Percentiles rank a stretch among this genome's conserved stretches.
Evolutionary conservation across 257 asterid genomes (phyloP).

Genomic region (Rauvolfia tetraphylla): DNA sequence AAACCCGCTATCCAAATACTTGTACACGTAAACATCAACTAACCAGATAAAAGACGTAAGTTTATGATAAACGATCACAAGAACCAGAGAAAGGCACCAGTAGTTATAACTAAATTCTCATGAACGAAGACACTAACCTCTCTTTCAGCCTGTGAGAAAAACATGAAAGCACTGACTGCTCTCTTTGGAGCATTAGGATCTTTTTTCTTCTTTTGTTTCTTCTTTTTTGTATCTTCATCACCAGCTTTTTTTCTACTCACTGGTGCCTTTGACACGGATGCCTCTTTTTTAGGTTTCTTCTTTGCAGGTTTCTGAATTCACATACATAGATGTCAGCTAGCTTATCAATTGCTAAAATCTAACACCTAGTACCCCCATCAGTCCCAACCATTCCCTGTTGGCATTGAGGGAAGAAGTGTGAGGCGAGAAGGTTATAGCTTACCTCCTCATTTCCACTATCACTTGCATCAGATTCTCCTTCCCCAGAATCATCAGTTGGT

Average conservation of each 20-base stretch:
- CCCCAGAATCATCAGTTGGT: slow-evolving; percentile 95
- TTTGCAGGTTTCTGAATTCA: slow-evolving; percentile 48
- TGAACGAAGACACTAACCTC: slow-evolving; percentile 47
- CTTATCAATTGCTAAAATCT: slow-evolving; percentile 1
- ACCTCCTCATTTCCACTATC: slow-evolving; percentile 58
- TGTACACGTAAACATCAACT: not conserved
- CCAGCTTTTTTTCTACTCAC: slow-evolving; percentile 62
- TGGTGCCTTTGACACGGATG: slow-evolving; percentile 54
- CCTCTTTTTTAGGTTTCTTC: slow-evolving; percentile 61
- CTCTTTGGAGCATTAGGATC: slow-evolving; percentile 96
- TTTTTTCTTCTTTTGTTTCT: slow-evolving; percentile 79
- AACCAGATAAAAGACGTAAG: not conserved
- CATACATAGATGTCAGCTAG: slow-evolving; percentile 21
- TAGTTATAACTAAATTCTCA: not conserved
- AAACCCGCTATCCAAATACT: not conserved
- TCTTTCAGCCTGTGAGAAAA: slow-evolving; percentile 75
- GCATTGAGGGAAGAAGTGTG: not conserved
- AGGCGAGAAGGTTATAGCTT: not conserved
- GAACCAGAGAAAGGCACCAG: not conserved
- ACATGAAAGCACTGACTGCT: slow-evolving; percentile 82
- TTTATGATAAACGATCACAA: not conserved
- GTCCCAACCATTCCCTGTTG: not conserved
- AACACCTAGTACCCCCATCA: not conserved
- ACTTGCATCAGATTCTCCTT: slow-evolving; percentile 71
- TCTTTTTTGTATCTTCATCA: slow-evolving; percentile 64